These are phyloP conservation scores for Cercospora nicotianae DNA, from an alignment of 2,329 filamentous ascomycete genomes.

Conservation along the genomic window DNA sequence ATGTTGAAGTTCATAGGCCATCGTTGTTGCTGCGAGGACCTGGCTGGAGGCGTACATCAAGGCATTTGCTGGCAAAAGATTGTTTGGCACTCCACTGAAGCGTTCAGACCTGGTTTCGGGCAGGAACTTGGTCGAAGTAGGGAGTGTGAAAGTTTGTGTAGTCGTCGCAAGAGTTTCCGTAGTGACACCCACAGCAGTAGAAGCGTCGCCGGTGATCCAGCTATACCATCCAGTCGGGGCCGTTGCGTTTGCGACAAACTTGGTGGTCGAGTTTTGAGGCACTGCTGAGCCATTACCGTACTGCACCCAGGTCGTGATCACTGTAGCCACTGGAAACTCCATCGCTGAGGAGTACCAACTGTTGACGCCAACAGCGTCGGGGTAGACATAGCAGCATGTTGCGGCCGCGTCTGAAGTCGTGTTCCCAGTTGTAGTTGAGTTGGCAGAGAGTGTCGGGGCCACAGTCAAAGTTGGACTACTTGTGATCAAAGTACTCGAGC, in stretches of 20 bases:
- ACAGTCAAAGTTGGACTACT: background rate
- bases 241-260: background rate
- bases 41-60: constrained; percentile 10
- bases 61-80: background rate
- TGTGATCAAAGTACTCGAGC: background rate
- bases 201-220: constrained; percentile 8
- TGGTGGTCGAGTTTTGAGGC: constrained; percentile 7
- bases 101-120: background rate
- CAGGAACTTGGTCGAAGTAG: background rate
- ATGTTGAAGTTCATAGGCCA: constrained; percentile 6
- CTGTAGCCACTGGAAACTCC: constrained; percentile 3
- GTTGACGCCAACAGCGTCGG: constrained; percentile 1
- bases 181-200: background rate
- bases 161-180: background rate
- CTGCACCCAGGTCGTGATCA: constrained; percentile 8
- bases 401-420: background rate
- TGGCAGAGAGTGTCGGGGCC: background rate
- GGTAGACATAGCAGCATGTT: constrained; percentile 7
- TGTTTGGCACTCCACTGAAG: constrained; percentile 5
- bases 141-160: background rate
- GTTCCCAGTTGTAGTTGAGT: background rate
- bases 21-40: constrained; percentile 3
- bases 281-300: constrained; percentile 6
- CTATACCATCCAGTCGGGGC: constrained; percentile 9
- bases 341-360: constrained; percentile 7